Percentiles rank a stretch among this genome's conserved stretches.
Conservation (phyloP, 2,329 filamentous ascomycete genomes). For the Celoporthe dispersa region DNA sequence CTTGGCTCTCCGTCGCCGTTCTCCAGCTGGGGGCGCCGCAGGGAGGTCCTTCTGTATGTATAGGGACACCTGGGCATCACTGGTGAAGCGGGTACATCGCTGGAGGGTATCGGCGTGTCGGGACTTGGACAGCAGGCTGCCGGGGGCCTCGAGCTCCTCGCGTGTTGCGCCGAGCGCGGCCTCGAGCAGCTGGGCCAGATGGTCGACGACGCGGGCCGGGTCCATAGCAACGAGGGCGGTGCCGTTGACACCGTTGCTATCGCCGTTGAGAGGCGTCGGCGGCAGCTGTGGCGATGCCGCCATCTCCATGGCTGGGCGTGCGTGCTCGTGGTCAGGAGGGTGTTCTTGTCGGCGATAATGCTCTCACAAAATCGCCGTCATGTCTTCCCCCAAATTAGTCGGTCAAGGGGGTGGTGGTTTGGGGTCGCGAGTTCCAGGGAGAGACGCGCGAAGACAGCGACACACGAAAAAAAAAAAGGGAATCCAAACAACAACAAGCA, state of each 20-base stretch:
- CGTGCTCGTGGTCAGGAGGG: slow-evolving; percentile 24
- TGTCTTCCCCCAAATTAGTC: slow-evolving; percentile 23
- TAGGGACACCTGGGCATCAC: slow-evolving; percentile 83
- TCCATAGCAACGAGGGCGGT: slow-evolving; percentile 62
- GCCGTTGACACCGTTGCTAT: slow-evolving; percentile 39
- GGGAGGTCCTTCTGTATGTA: slow-evolving; percentile 87
- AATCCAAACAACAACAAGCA: slow-evolving; percentile 27
- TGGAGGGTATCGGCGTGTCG: slow-evolving; percentile 80
- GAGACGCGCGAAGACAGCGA: slow-evolving; percentile 14
- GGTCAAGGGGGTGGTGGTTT: slow-evolving; percentile 20
- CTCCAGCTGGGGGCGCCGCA: slow-evolving; percentile 54
- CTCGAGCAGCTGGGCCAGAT: slow-evolving; percentile 71
- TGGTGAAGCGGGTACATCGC: slow-evolving; percentile 86
- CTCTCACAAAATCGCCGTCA: slow-evolving; percentile 26
- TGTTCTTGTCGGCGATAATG: not conserved
- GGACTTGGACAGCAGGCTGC: slow-evolving; percentile 78
- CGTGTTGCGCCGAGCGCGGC: slow-evolving; percentile 76
- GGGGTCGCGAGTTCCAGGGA: slow-evolving; percentile 10
- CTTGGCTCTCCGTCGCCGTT: slow-evolving; percentile 52
- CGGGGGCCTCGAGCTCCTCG: slow-evolving; percentile 77
- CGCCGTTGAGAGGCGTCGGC: slow-evolving; percentile 52
- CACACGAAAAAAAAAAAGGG: slow-evolving; percentile 3
- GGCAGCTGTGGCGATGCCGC: slow-evolving; percentile 52
- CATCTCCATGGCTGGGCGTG: slow-evolving; percentile 53
- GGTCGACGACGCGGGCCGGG: slow-evolving; percentile 70